Conservation (phyloP, 2,329 filamentous ascomycete species). For the Diaporthe citriasiana region DNA sequence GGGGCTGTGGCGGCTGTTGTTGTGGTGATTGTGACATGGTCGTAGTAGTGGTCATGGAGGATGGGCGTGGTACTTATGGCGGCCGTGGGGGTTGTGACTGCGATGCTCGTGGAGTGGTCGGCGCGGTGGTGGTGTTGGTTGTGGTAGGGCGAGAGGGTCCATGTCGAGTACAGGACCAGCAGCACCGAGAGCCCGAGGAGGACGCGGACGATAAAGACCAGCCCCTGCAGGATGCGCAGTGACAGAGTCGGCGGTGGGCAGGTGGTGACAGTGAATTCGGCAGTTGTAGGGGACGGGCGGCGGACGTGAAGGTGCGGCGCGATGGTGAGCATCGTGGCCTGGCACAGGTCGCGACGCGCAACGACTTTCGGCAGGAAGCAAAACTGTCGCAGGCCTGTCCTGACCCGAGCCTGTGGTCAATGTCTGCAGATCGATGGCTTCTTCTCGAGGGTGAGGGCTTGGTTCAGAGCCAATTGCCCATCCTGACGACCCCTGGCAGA, state of each 20-base stretch:
- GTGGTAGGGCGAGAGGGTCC: constrained; percentile 53
- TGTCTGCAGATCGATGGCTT: constrained; percentile 19
- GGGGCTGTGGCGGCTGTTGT: not conserved
- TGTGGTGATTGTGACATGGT: not conserved
- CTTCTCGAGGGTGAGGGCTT: constrained; percentile 36
- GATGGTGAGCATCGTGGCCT: constrained; percentile 71
- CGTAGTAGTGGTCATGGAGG: constrained; percentile 32
- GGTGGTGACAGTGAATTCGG: constrained; percentile 92
- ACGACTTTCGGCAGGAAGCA: not conserved
- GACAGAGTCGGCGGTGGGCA: constrained; percentile 68
- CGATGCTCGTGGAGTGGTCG: constrained; percentile 28
- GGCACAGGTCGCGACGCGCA: constrained; percentile 15
- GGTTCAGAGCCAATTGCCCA: constrained; percentile 38
- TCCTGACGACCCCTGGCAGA: constrained; percentile 33
- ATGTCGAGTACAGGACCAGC: constrained; percentile 65
- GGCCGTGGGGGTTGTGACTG: constrained; percentile 16
- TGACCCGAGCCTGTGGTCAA: not conserved
- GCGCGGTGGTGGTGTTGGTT: constrained; percentile 41
- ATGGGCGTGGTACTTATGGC: not conserved
- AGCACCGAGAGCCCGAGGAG: constrained; percentile 57
- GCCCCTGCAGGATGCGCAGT: constrained; percentile 60
- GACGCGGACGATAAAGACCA: constrained; percentile 61
- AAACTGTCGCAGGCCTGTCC: not conserved
- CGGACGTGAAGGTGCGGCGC: constrained; percentile 72
- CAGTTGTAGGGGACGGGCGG: constrained; percentile 87